These are phyloP conservation scores for Aspergillus fijiensis DNA, from an alignment of 2,329 filamentous ascomycete species.

Conservation along the genomic window DNA sequence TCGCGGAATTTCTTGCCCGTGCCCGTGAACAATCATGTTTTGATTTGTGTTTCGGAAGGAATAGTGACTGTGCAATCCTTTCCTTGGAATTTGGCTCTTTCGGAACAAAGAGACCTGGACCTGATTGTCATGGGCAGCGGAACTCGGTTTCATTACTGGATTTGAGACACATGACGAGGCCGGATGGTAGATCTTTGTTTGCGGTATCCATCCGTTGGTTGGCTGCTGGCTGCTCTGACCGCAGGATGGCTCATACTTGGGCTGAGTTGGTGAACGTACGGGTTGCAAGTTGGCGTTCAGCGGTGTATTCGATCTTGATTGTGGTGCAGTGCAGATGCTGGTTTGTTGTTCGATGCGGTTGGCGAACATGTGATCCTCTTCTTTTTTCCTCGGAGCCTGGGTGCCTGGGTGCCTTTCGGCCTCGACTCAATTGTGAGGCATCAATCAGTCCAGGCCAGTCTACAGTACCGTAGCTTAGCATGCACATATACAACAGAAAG, in stretches of 20 bases:
- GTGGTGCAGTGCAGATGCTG: neutral
- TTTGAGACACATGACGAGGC: neutral
- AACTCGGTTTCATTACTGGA: neutral
- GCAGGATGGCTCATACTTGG: neutral
- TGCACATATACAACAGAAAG: neutral
- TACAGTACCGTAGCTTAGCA: neutral
- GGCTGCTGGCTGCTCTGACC: neutral
- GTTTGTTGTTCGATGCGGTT: neutral
- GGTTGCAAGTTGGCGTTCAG: neutral
- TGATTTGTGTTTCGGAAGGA: too few relatives aligned
- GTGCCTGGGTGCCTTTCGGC: neutral
- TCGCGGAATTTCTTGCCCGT: neutral
- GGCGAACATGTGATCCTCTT: neutral
- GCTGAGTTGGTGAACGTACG: neutral
- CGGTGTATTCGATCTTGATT: neutral
- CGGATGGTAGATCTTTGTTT: neutral
- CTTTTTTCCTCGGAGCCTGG: neutral
- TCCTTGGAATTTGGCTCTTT: neutral
- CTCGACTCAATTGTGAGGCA: neutral
- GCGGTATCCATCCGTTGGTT: neutral
- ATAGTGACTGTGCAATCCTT: too few relatives aligned
- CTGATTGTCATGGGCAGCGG: neutral
- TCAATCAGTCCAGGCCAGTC: too few relatives aligned
- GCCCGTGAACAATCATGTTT: neutral
- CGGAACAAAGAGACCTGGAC: neutral